Conservation (phyloP, 2,329 filamentous ascomycete species). For the Diaporthe ilicicola region DNA sequence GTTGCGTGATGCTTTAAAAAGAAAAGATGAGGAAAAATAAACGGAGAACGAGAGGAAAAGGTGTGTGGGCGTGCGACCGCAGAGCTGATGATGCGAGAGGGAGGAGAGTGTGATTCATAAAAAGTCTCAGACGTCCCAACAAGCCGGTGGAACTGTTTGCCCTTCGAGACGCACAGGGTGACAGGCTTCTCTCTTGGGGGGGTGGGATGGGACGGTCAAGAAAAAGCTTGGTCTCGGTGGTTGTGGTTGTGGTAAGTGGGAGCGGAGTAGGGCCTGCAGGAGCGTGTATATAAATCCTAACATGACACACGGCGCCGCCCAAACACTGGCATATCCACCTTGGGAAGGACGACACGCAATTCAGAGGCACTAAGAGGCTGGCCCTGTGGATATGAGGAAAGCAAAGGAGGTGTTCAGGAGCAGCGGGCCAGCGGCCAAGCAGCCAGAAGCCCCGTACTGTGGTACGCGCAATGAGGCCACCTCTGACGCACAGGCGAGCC, state of each 20-base stretch:
- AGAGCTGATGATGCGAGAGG: background rate
- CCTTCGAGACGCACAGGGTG: slow-evolving; percentile 20
- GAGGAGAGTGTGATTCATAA: slow-evolving; percentile 10
- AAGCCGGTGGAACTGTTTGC: slow-evolving; percentile 17
- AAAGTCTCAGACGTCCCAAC: slow-evolving; percentile 11
- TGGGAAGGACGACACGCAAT: slow-evolving; percentile 25
- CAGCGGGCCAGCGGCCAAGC: slow-evolving; percentile 12
- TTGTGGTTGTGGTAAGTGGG: slow-evolving; percentile 13
- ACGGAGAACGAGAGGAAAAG: slow-evolving; percentile 33
- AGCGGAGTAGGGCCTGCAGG: slow-evolving; percentile 29
- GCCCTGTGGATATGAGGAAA: slow-evolving; percentile 14
- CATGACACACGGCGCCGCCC: slow-evolving; percentile 34
- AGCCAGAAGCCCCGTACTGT: slow-evolving; percentile 3
- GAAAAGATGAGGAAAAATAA: slow-evolving; percentile 29
- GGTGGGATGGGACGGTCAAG: slow-evolving; percentile 4
- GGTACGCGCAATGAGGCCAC: slow-evolving; percentile 12
- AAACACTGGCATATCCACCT: slow-evolving; percentile 32
- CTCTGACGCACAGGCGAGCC: slow-evolving; percentile 1
- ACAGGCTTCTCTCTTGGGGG: slow-evolving; percentile 20
- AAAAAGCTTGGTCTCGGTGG: slow-evolving; percentile 26
- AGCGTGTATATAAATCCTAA: slow-evolving; percentile 38
- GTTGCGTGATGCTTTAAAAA: slow-evolving; percentile 5
- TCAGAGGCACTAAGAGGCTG: slow-evolving; percentile 16
- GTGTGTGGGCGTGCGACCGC: background rate
- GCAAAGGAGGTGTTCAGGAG: slow-evolving; percentile 21